These are phyloP conservation scores for Petunia secreta DNA, from an alignment of 257 asterid genomes.

Conservation along the genomic window DNA sequence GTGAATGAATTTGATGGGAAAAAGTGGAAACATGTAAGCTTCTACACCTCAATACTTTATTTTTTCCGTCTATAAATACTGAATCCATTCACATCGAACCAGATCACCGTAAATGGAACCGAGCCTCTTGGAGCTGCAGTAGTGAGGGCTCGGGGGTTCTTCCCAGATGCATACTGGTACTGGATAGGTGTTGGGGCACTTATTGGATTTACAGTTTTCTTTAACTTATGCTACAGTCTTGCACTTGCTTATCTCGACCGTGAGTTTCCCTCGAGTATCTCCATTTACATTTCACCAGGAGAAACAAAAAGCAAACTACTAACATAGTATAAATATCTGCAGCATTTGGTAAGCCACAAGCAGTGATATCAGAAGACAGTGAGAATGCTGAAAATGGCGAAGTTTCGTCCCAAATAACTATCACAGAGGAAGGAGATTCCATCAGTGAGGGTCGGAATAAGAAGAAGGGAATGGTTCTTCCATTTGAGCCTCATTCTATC, in stretches of 20 bases:
- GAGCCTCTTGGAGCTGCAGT: slow-evolving; percentile 37
- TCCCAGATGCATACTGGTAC: slow-evolving; percentile 43
- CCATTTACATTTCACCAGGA: slow-evolving; percentile 5
- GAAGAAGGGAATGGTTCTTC: slow-evolving; percentile 83
- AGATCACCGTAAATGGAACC: slow-evolving; percentile 27
- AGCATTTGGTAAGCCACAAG: slow-evolving; percentile 62
- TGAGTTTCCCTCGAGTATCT: slow-evolving; percentile 39
- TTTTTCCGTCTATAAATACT: background rate
- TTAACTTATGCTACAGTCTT: slow-evolving; percentile 34
- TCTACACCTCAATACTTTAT: background rate
- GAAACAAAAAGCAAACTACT: background rate
- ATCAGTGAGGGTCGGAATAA: slow-evolving; percentile 33
- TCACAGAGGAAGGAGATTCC: slow-evolving; percentile 34
- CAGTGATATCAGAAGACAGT: slow-evolving; percentile 41
- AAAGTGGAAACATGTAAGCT: slow-evolving; percentile 61
- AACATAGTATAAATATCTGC: slow-evolving; percentile 27
- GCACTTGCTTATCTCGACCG: slow-evolving; percentile 52
- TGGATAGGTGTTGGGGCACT: slow-evolving; percentile 53
- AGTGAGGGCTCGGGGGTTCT: slow-evolving; percentile 42
- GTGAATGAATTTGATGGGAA: slow-evolving; percentile 67
- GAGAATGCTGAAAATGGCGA: slow-evolving; percentile 26
- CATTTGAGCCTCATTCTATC: slow-evolving; percentile 86
- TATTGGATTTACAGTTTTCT: slow-evolving; percentile 34
- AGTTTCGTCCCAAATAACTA: background rate
- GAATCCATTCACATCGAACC: background rate